Evolutionary conservation across 139 green algal genomes (phyloP).

Genomic region (Micromonas commoda): DNA sequence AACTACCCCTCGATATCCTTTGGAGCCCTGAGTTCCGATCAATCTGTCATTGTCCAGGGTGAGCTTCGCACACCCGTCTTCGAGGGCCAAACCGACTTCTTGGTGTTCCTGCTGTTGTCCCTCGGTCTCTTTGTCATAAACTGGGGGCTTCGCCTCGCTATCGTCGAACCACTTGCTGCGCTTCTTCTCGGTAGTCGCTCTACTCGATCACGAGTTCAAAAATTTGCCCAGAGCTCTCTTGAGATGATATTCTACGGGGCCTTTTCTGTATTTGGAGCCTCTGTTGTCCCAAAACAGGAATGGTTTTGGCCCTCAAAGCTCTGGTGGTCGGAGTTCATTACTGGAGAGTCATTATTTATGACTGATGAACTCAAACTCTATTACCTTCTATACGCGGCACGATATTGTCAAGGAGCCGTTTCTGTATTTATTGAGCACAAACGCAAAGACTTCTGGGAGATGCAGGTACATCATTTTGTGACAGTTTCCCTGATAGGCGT

Average conservation of each 20-base stretch:
- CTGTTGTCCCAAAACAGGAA: neutral
- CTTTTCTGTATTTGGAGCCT: neutral
- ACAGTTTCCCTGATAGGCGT: constrained; percentile 17
- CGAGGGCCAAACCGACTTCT: no score
- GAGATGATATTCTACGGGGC: neutral
- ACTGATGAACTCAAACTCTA: neutral
- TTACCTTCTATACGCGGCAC: constrained; percentile 12
- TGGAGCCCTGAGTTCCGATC: no score
- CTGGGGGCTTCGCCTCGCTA: no score
- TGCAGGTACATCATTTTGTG: constrained; percentile 25
- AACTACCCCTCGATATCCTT: no score
- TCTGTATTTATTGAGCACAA: constrained; percentile 1
- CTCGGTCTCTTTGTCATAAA: no score
- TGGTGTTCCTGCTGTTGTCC: no score
- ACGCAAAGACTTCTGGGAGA: constrained; percentile 29
- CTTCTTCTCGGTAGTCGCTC: no score
- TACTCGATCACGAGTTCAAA: neutral
- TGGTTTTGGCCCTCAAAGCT: constrained; percentile 10
- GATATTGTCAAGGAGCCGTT: neutral
- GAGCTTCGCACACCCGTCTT: no score
- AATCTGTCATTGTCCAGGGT: no score
- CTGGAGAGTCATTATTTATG: neutral
- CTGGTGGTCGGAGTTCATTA: neutral
- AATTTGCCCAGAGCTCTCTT: constrained; percentile 6
- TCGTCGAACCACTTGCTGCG: no score